phyloP scores from a whole-genome alignment of 192 early-diverging fungal species.

The Linnemannia hyalina region DNA sequence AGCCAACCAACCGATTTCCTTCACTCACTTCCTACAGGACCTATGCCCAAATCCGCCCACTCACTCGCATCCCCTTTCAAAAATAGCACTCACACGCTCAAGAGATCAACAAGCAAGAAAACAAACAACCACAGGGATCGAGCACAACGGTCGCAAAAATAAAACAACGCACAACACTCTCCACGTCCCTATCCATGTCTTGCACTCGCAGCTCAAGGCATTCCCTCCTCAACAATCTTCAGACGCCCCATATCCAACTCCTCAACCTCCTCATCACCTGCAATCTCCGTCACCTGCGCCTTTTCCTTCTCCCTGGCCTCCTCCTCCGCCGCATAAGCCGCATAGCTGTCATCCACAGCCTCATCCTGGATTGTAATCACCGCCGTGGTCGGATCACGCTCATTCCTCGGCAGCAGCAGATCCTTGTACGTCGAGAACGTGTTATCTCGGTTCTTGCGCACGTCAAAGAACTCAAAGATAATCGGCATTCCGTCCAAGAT shows the following conservation, averaged over 20 bases:
- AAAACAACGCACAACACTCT: neutral
- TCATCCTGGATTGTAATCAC: constrained; percentile 22
- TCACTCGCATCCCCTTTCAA: too few relatives aligned
- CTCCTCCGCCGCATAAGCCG: neutral
- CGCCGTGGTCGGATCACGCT: constrained; percentile 43
- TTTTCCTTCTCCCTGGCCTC: neutral
- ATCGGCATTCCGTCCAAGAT: constrained; percentile 17
- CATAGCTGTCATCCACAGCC: neutral
- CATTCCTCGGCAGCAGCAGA: neutral
- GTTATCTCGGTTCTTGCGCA: constrained; percentile 28
- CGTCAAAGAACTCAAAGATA: constrained; percentile 26
- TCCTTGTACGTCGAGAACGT: constrained; percentile 33
- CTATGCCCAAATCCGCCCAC: too few relatives aligned
- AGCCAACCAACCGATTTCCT: neutral
- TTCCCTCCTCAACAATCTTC: neutral
- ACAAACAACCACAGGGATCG: too few relatives aligned
- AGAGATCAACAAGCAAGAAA: too few relatives aligned
- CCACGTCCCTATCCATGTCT: neutral
- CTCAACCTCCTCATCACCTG: neutral
- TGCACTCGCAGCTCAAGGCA: neutral
- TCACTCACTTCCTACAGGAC: neutral
- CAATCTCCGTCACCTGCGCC: too few relatives aligned
- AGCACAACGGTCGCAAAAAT: too few relatives aligned
- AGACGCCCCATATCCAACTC: neutral
- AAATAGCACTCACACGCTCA: too few relatives aligned